These are phyloP conservation scores for Boletus rufocinnamomeus DNA, from an alignment of 768 basidiomycete species.

Conservation along the genomic window DNA sequence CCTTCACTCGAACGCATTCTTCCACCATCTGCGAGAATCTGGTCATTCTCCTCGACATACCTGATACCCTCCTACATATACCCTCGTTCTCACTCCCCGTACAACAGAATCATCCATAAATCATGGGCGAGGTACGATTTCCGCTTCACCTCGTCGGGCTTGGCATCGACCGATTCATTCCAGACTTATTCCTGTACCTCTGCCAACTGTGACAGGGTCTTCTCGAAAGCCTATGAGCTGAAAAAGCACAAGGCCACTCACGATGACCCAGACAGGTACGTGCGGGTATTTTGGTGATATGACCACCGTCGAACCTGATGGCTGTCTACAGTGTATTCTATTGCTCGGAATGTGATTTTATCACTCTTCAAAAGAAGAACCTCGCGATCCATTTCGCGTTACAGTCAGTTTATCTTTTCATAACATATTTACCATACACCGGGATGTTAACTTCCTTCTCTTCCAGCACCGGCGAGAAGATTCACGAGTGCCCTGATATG, in stretches of 20 bases:
- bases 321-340: conserved; percentile 14
- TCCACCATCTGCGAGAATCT: conserved; percentile 10
- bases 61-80: not conserved
- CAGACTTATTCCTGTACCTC: conserved; percentile 21
- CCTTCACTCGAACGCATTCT: not conserved
- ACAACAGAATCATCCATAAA: not conserved
- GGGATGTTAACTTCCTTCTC: not conserved
- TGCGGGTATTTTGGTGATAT: not conserved
- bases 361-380: conserved; percentile 23
- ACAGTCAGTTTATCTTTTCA: conserved; percentile 17
- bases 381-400: conserved; percentile 21
- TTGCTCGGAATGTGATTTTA: conserved; percentile 24
- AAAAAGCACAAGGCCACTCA: conserved; percentile 27
- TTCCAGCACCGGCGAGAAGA: conserved; percentile 27
- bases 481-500: conserved; percentile 17
- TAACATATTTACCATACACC: not conserved
- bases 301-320: not conserved
- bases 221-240: conserved; percentile 21
- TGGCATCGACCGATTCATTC: not conserved
- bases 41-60: conserved; percentile 12
- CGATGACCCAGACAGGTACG: conserved; percentile 14
- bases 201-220: conserved; percentile 13
- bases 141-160: not conserved
- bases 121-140: conserved; percentile 17
- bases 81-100: not conserved